Base-by-base conservation (phyloP, 495 filamentous ascomycete genomes). In the Penicillium cinerascens region DNA sequence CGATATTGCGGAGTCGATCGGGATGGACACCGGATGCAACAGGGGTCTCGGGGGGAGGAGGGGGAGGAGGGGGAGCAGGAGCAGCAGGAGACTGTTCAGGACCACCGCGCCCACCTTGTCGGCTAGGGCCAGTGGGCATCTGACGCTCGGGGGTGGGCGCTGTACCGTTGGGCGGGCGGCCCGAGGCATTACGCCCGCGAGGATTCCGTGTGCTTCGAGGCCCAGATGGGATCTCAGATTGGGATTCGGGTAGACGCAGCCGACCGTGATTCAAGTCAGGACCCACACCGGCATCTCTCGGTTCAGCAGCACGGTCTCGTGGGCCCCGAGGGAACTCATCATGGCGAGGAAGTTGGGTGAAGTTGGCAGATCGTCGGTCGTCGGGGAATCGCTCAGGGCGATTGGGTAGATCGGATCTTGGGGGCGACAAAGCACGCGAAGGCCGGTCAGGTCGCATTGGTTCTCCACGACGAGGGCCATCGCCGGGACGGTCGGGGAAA, bases 141-240 rank as follows among this genome's bases (percentile, higher is more conserved):
- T 66, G 73, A 35, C 70, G 68, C 23, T 72, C 73, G 13, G 61
- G 23, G 22, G 48, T 45, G 6, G 63, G 47, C 7, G 47, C 25
- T 18, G 60, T 61, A 40, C 62, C 65, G 58, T 61, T 66, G 33
- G 43, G 49, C 5, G 60, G 33, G 33, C 57, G 68, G 6, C 55
- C 60, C 18, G 67, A 43, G 15, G 54, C 48, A 61, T 66, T 73
- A n/a, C 63, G 60, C 9, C 52, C 47, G 15, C 51, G 47, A 23
- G 52, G 44, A 36, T n/a, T 39, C 18, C 52, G 49, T 40, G 73
- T 61, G 29, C 79, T 78, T 38, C 87, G 76, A 2, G 90, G 91
- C 1, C 88, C 91, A 21, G 83, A 85, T 1, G 90, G 89, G 40
- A 85, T 81, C 40, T 84, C 83, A 7, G 75, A 62, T 27, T 74